Conservation (phyloP, 2,329 filamentous ascomycete species). For the Sclerotinia nivalis region DNA sequence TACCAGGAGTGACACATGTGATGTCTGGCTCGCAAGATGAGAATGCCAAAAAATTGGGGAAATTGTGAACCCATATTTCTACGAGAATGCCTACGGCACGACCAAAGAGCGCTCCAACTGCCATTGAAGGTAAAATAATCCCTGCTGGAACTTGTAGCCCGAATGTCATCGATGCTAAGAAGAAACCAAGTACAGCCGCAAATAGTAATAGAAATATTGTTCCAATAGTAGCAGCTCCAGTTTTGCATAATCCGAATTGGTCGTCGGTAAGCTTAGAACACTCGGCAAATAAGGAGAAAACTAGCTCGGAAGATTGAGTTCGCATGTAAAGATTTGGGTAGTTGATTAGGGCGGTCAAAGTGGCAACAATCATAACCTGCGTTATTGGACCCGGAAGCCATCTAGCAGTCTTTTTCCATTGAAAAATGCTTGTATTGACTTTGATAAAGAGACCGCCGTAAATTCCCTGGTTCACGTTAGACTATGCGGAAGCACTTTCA, state of each 20-base stretch:
- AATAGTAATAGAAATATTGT: conserved; percentile 82
- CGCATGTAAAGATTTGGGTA: conserved; percentile 97
- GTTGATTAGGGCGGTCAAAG: conserved; percentile 85
- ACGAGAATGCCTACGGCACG: conserved; percentile 87
- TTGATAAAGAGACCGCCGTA: conserved; percentile 96
- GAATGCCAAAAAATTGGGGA: conserved; percentile 21
- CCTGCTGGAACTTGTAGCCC: conserved; percentile 92
- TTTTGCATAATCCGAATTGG: conserved; percentile 86
- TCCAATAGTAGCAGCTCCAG: conserved; percentile 75
- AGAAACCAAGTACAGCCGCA: conserved; percentile 79
- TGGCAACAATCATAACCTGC: conserved; percentile 78
- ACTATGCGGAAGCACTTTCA: not conserved
- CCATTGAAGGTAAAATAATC: conserved; percentile 94
- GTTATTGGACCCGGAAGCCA: conserved; percentile 71
- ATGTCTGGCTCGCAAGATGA: conserved; percentile 57
- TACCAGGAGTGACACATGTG: conserved; percentile 87
- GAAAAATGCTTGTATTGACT: conserved; percentile 82
- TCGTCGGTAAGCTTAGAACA: conserved; percentile 82
- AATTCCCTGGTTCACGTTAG: conserved; percentile 59
- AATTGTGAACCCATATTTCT: conserved; percentile 77
- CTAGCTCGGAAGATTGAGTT: conserved; percentile 85
- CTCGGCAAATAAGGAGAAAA: conserved; percentile 89
- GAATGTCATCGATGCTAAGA: conserved; percentile 85
- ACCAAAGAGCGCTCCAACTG: conserved; percentile 87
- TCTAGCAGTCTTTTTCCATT: conserved; percentile 68